phyloP scores from a whole-genome alignment of 306 rosid genomes.

The Abrus pulchellus region DNA sequence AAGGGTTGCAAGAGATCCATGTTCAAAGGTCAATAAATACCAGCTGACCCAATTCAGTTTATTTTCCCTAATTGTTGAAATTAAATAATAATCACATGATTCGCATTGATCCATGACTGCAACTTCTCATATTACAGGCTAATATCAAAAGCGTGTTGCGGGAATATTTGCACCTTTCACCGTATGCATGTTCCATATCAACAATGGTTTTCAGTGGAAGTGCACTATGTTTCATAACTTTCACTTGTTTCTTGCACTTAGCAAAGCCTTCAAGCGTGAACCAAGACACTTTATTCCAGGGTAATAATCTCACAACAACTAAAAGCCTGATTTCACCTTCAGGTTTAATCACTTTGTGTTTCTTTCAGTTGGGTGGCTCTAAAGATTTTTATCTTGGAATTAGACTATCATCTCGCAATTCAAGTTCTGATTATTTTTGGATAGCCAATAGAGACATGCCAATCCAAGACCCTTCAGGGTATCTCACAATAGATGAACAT shows the following conservation, averaged over 20 bases:
- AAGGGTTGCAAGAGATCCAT: too few species aligned
- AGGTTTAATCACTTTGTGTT: neutral
- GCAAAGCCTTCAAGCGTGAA: neutral
- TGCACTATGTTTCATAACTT: neutral
- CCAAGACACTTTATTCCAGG: conserved; percentile 4
- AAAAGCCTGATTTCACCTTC: neutral
- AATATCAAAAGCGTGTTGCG: too few species aligned
- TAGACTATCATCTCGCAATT: neutral
- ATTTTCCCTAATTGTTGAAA: too few species aligned
- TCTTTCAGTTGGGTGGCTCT: neutral
- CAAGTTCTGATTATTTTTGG: neutral
- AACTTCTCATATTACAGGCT: too few species aligned
- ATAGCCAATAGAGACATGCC: conserved; percentile 10
- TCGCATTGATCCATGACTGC: too few species aligned
- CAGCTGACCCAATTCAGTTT: too few species aligned
- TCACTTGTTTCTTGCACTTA: neutral
- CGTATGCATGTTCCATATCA: neutral
- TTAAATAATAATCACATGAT: too few species aligned
- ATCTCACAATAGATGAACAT: neutral
- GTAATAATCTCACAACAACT: neutral
- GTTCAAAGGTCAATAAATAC: too few species aligned
- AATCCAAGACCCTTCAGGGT: neutral
- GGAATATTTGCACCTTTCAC: too few species aligned
- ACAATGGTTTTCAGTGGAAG: neutral
- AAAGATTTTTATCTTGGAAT: conserved; percentile 19